Conservation (phyloP, 1,284 basidiomycete species). For the Ustilago lituana region DNA sequence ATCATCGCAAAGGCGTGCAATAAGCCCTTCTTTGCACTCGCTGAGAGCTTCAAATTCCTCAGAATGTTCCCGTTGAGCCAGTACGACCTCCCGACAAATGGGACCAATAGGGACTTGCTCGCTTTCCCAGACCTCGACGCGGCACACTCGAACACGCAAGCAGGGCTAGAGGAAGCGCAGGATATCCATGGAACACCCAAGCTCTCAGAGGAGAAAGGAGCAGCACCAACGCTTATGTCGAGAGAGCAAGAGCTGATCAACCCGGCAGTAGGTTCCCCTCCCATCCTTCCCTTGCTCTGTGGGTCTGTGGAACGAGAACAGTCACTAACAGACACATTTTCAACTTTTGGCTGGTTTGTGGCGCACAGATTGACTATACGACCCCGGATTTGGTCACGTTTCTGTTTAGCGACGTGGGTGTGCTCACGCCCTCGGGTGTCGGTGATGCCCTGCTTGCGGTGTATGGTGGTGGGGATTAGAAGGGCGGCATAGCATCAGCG, state of each 20-base stretch:
- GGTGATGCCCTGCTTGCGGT: conserved; percentile 89
- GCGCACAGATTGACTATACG: conserved; percentile 64
- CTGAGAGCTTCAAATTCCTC: conserved; percentile 96
- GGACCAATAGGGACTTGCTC: conserved; percentile 15
- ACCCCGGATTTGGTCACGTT: conserved; percentile 83
- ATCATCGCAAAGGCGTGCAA: conserved; percentile 92
- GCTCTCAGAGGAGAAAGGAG: neutral
- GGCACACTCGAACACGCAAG: neutral
- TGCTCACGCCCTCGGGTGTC: conserved; percentile 88
- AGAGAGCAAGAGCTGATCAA: conserved; percentile 56
- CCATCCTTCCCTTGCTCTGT: too few species aligned
- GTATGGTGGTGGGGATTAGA: conserved; percentile 71
- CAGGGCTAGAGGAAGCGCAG: neutral
- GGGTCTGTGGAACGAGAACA: too few species aligned
- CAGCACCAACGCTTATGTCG: conserved; percentile 39
- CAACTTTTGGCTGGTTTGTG: too few species aligned
- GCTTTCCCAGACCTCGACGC: conserved; percentile 44
- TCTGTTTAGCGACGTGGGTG: conserved; percentile 90
- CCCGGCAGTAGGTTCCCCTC: conserved; percentile 42
- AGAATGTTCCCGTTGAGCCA: conserved; percentile 95
- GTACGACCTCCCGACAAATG: conserved; percentile 81
- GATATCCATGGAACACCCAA: conserved; percentile 8
- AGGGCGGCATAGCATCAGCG: too few species aligned
- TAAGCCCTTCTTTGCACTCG: conserved; percentile 95
- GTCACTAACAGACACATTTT: too few species aligned